These are phyloP conservation scores for Boletus rubropictus DNA, from an alignment of 768 basidiomycete genomes.

Conservation along the genomic window DNA sequence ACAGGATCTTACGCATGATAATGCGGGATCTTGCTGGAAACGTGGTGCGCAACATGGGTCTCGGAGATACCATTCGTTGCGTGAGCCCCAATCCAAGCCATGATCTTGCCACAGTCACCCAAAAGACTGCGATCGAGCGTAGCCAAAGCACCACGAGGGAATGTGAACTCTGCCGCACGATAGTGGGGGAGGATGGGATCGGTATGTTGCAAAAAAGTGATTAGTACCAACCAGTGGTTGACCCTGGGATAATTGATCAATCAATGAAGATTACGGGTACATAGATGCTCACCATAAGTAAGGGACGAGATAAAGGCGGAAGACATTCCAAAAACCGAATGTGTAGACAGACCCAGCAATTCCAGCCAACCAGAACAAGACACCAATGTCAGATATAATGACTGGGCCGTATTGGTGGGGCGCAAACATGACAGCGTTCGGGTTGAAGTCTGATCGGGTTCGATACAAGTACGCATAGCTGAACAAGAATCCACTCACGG, in stretches of 20 bases:
- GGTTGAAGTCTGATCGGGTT: constrained; percentile 59
- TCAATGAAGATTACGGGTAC: neutral
- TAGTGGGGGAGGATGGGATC: constrained; percentile 94
- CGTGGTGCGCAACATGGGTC: constrained; percentile 90
- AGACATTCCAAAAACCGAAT: constrained; percentile 65
- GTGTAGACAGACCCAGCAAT: constrained; percentile 51
- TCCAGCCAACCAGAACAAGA: constrained; percentile 63
- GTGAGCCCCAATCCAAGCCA: constrained; percentile 80
- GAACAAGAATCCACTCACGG: constrained; percentile 46
- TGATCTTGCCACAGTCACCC: constrained; percentile 70
- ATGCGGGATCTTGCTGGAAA: constrained; percentile 94
- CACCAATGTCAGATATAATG: constrained; percentile 76
- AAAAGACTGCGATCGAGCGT: constrained; percentile 84
- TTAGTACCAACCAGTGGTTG: constrained; percentile 93
- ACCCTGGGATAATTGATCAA: constrained; percentile 40
- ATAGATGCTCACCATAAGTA: constrained; percentile 63
- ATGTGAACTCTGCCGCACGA: constrained; percentile 83
- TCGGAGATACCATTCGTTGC: constrained; percentile 91
- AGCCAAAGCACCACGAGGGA: constrained; percentile 87
- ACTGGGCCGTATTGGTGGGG: constrained; percentile 73
- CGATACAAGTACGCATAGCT: neutral
- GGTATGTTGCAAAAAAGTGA: constrained; percentile 98
- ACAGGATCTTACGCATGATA: constrained; percentile 59
- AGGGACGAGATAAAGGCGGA: constrained; percentile 77
- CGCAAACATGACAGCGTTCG: constrained; percentile 75